Base-by-base conservation (phyloP, 805 yeast species). In the Spencermartinsiella europaea region DNA sequence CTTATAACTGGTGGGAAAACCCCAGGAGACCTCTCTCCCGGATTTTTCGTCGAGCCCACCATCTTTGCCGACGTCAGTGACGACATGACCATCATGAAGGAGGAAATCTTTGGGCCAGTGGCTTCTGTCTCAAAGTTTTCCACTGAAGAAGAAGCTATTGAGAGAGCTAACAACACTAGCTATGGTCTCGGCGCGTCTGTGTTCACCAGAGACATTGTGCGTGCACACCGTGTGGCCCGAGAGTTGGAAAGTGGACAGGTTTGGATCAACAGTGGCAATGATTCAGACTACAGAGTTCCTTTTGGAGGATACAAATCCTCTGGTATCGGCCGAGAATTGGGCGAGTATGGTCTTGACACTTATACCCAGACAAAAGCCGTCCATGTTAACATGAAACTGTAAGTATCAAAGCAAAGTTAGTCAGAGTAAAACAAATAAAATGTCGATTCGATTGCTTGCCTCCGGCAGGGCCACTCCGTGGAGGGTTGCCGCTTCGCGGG, bases 101-200 rank as follows among this genome's bases (percentile, higher is more conserved):
- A 87, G 65, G 95, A 87, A 67, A 85, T 87, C 48, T 87, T 87
- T 64, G 95, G 95, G 16, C 95, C 95, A 14, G 95, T 87, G 28
- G 87, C 82, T 21, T 72, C 80, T 5, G 71, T 83, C 31, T 77
- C 82, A 47, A 78, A 76, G 64, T 87, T 87, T 68, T 61, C 69
- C 33, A 69, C 80, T 25, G 83, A 80, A 53, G 83, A 78, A 42
- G 90, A 86, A 53, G 95, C 79, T 3, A 52, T 87, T 21, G 68
- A 64, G 51, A 73, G 72, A 49, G 95, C 95, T 55, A 87, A 87
- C 64, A 77, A 76, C 56, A 74, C 88, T 8, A 74, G 73, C 44
- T 87, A 85, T 61, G 95, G 95, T 4, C 76, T 87, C 47, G 95
- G 90, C 7, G 86, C 90, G 3, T 83, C 90, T 61, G 77, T 87